Conservation (phyloP, 139 green algal genomes). For the Tetraselmis chui region DNA sequence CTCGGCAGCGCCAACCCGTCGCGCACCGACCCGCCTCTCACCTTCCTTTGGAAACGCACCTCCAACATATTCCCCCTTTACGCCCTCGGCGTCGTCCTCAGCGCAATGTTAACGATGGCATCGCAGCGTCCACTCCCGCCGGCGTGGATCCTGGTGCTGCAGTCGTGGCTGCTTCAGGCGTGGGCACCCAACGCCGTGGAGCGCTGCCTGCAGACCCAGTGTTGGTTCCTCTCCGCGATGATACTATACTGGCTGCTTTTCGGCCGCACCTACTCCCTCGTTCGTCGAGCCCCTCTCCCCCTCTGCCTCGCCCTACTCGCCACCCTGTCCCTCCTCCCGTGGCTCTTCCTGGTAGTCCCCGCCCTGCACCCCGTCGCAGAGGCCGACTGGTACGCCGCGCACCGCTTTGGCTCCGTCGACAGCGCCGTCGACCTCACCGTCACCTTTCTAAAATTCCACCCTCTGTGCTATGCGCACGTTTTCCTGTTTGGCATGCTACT, state of each 20-base stretch:
- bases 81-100: background rate
- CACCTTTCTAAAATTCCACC: constrained; percentile 8
- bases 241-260: constrained; percentile 8
- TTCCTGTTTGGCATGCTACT: constrained; percentile 14
- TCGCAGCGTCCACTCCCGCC: background rate
- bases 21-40: background rate
- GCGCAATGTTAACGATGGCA: background rate
- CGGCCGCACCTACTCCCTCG: background rate
- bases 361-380: background rate
- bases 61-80: constrained; percentile 12
- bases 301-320: background rate
- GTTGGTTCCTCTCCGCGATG: constrained; percentile 8
- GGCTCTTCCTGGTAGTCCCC: background rate
- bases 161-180: constrained; percentile 6
- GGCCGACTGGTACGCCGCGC: constrained; percentile 3
- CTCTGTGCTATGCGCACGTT: constrained; percentile 8
- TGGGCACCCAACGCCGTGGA: background rate
- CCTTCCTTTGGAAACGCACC: constrained; percentile 2
- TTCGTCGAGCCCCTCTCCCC: background rate
- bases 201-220: constrained; percentile 3
- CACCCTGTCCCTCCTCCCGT: background rate
- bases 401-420: constrained; percentile 6
- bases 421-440: background rate
- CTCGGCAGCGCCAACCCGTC: background rate
- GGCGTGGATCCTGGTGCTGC: background rate